Conservation (phyloP, 495 filamentous ascomycete species). For the Tuber melanosporum region DNA sequence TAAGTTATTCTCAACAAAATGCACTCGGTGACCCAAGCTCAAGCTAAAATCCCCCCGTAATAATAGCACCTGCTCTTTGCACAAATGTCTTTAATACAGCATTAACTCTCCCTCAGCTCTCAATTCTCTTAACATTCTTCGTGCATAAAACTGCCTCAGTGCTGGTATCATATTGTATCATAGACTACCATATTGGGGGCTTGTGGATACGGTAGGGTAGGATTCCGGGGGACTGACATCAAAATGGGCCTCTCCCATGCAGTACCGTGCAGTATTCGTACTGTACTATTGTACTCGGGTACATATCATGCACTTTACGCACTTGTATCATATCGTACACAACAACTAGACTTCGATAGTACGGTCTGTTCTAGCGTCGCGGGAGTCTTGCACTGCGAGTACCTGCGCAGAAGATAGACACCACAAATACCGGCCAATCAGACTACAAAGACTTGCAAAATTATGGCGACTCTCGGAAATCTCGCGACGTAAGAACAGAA, state of each 20-base stretch:
- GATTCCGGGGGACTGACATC: not conserved
- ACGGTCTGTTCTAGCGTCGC: no score
- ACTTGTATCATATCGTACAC: not conserved
- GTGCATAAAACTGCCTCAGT: not conserved
- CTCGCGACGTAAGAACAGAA: no score
- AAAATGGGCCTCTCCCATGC: not conserved
- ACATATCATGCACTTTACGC: not conserved
- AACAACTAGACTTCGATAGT: not conserved
- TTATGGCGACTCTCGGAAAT: no score
- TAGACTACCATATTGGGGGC: not conserved
- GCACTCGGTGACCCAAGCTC: not conserved
- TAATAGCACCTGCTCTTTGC: not conserved
- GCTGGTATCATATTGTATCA: not conserved
- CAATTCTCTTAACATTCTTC: not conserved
- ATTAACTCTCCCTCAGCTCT: not conserved
- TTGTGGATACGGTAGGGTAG: not conserved
- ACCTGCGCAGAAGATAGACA: no score
- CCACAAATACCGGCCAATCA: no score
- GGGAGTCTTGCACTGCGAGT: no score
- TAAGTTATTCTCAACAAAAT: not conserved
- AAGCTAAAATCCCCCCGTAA: not conserved
- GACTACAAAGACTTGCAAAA: no score
- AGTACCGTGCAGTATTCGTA: no score
- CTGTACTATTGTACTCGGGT: no score
- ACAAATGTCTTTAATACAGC: not conserved